These are phyloP conservation scores for Saccharum spontaneum DNA, from an alignment of 176 grass and related monocot genomes.

Conservation along the genomic window DNA sequence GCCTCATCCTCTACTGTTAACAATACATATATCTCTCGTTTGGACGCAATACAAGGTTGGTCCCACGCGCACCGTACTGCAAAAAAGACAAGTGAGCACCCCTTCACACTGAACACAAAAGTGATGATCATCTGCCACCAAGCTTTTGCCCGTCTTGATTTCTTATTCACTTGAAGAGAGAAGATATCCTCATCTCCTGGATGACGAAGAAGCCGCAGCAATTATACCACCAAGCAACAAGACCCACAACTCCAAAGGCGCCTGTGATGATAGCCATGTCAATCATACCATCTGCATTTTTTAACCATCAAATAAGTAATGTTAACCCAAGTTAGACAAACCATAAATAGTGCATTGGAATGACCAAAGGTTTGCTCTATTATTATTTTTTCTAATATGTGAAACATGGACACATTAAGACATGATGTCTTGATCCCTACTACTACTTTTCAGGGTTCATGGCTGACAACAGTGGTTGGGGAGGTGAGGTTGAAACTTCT, in stretches of 20 bases:
- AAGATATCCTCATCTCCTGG: constrained; percentile 57
- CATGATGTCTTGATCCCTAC: constrained; percentile 11
- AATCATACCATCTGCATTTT: constrained; percentile 88
- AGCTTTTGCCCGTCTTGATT: not conserved
- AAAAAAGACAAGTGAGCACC: not conserved
- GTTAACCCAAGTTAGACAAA: not conserved
- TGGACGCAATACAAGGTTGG: constrained; percentile 4
- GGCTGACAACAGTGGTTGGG: not conserved
- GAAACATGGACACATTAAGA: not conserved
- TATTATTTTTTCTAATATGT: not conserved
- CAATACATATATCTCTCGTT: not conserved
- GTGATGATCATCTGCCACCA: not conserved
- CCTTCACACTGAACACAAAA: not conserved
- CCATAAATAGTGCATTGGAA: not conserved
- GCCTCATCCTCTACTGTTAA: not conserved
- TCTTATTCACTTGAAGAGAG: constrained; percentile 21
- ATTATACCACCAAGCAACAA: constrained; percentile 73
- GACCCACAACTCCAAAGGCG: constrained; percentile 77
- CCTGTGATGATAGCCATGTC: constrained; percentile 80
- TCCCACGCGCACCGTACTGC: not conserved
- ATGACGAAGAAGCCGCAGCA: constrained; percentile 56
- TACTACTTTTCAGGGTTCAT: not conserved
- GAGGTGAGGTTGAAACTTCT: constrained; percentile 3
- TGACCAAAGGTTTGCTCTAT: not conserved
- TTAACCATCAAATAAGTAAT: constrained; percentile 21